Conservation (phyloP, 2,329 filamentous ascomycete species). For the Cercospora nicotianae region DNA sequence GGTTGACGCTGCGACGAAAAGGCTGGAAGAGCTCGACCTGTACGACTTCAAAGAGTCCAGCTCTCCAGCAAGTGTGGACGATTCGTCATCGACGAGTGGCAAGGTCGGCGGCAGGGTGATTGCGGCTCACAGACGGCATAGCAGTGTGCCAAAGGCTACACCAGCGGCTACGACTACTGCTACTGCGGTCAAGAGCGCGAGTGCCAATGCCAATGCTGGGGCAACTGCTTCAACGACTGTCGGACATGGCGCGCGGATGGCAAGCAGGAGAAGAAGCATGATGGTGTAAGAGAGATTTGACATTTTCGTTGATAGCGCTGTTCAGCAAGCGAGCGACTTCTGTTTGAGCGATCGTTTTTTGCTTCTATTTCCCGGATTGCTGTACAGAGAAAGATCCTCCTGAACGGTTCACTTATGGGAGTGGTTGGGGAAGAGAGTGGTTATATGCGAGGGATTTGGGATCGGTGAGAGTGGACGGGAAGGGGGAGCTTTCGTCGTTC, state of each 20-base stretch:
- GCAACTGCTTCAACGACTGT: neutral
- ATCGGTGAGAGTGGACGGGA: neutral
- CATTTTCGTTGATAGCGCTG: neutral
- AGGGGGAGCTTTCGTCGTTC: neutral
- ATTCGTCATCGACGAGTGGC: neutral
- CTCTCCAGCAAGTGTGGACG: constrained; percentile 20
- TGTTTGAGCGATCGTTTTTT: constrained; percentile 5
- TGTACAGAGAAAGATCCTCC: neutral
- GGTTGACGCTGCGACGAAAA: constrained; percentile 29
- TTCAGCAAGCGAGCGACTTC: neutral
- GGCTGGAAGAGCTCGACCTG: constrained; percentile 35
- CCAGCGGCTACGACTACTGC: constrained; percentile 17
- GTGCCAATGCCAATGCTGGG: neutral
- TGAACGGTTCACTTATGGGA: neutral
- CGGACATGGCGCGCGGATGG: constrained; percentile 20
- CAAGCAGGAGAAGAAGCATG: constrained; percentile 41
- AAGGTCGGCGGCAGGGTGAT: neutral
- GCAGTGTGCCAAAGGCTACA: constrained; percentile 28
- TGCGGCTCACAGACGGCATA: constrained; percentile 29
- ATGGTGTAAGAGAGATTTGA: constrained; percentile 30
- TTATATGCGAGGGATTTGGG: neutral
- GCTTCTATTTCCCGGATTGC: neutral
- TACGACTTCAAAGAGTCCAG: constrained; percentile 40
- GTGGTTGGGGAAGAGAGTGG: too few species aligned
- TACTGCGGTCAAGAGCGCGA: neutral